These are phyloP conservation scores for Cymbopogon flexuosus DNA, from an alignment of 202 grass and related monocot species.

Conservation along the genomic window DNA sequence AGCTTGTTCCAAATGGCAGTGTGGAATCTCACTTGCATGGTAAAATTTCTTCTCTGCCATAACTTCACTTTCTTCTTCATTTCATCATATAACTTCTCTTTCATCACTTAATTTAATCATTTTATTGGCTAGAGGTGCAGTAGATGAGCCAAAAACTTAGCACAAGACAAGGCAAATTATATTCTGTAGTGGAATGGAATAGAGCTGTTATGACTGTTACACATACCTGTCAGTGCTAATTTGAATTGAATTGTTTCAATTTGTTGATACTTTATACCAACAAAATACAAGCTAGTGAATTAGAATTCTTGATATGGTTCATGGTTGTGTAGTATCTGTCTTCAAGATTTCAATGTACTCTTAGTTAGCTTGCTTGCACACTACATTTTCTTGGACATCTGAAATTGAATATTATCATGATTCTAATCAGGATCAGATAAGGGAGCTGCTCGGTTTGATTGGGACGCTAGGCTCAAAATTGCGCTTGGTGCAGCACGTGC, in stretches of 20 bases:
- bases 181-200: background rate
- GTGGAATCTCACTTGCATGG: constrained; percentile 94
- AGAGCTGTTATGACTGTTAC: background rate
- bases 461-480: constrained; percentile 84
- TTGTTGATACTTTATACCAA: constrained; percentile 7
- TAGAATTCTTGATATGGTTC: background rate
- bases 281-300: background rate
- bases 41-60: constrained; percentile 30
- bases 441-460: constrained; percentile 59
- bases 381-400: constrained; percentile 22
- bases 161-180: constrained; percentile 3
- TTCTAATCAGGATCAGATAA: constrained; percentile 60
- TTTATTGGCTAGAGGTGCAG: constrained; percentile 16
- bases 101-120: constrained; percentile 3
- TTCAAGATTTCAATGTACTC: background rate
- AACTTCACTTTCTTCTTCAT: constrained; percentile 23
- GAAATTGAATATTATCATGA: background rate
- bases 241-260: constrained; percentile 15
- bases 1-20: constrained; percentile 87
- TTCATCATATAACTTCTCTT: constrained; percentile 13
- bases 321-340: background rate
- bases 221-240: background rate
- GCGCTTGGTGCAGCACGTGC: constrained; percentile 84
- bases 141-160: constrained; percentile 9
- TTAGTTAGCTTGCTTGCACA: constrained; percentile 14